A percentile compares a stretch with the other conserved stretches of the same genome.
Evolutionary conservation across 192 early-diverging fungal species (phyloP).

Genomic region (Coemansia sp.): DNA sequence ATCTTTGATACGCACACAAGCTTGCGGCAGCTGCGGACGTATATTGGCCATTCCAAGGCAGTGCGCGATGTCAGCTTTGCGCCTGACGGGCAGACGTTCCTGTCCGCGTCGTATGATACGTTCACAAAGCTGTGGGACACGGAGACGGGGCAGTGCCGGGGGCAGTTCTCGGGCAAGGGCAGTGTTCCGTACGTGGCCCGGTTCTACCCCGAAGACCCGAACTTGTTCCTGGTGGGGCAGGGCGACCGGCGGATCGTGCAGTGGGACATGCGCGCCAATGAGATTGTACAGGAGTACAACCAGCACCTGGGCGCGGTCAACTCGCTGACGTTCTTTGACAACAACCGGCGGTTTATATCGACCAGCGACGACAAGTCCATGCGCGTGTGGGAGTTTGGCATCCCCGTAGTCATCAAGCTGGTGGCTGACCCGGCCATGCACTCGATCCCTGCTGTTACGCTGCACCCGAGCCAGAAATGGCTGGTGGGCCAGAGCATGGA

Average conservation of each 20-base stretch:
- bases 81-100: slow-evolving; percentile 76
- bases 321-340: slow-evolving; percentile 94
- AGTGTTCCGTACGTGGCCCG: slow-evolving; percentile 81
- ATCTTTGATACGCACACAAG: slow-evolving; percentile 95
- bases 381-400: slow-evolving; percentile 96
- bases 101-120: slow-evolving; percentile 87
- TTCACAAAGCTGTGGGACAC: slow-evolving; percentile 97
- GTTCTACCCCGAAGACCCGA: slow-evolving; percentile 89
- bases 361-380: slow-evolving; percentile 97
- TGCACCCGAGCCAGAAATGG: slow-evolving; percentile 88
- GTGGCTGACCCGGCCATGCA: slow-evolving; percentile 96
- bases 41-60: slow-evolving; percentile 85
- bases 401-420: slow-evolving; percentile 97
- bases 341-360: slow-evolving; percentile 88
- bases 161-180: slow-evolving; percentile 60
- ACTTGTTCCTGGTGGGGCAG: slow-evolving; percentile 87
- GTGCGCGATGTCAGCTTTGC: slow-evolving; percentile 89
- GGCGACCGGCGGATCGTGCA: slow-evolving; percentile 86
- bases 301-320: slow-evolving; percentile 96
- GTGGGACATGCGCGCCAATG: slow-evolving; percentile 78
- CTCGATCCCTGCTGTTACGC: slow-evolving; percentile 87
- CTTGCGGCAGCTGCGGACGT: slow-evolving; percentile 77
- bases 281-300: slow-evolving; percentile 90
- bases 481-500: slow-evolving; percentile 91
- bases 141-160: slow-evolving; percentile 89